A percentile compares a stretch with the other conserved stretches of the same genome.
phyloP scores from a whole-genome alignment of 352 stramenopile species.

The Phytophthora boehmeriae region DNA sequence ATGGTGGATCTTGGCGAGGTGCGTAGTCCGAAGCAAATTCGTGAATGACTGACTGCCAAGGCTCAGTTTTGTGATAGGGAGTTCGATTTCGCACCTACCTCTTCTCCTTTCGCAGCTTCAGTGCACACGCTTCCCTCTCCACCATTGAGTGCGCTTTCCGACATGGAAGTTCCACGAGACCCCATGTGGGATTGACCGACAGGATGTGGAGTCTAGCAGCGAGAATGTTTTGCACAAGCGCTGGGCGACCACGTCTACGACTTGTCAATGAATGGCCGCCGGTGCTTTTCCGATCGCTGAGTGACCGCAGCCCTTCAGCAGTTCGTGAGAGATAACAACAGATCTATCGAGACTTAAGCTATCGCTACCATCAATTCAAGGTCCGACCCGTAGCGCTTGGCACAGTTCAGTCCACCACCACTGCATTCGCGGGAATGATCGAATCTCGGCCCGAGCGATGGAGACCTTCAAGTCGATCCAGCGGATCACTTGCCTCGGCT shows the following conservation, averaged over 20 bases:
- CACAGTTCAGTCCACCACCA: constrained; percentile 7
- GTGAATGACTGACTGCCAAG: constrained; percentile 15
- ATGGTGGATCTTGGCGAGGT: constrained; percentile 11
- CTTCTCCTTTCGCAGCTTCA: too few species aligned
- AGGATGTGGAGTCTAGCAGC: constrained; percentile 1
- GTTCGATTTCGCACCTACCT: neutral
- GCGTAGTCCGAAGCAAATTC: constrained; percentile 11
- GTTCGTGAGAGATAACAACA: too few species aligned
- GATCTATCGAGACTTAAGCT: constrained; percentile 13
- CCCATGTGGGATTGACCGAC: neutral
- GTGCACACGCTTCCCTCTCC: neutral
- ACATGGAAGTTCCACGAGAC: too few species aligned
- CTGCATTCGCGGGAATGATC: neutral
- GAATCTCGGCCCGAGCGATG: constrained; percentile 18
- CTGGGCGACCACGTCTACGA: neutral
- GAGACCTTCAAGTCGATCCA: constrained; percentile 7
- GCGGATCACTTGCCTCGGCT: constrained; percentile 1
- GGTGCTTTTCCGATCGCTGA: neutral
- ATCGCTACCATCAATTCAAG: neutral
- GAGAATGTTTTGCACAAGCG: neutral
- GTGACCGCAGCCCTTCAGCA: neutral
- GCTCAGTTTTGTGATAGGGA: neutral
- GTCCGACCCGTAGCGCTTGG: neutral
- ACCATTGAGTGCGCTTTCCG: neutral
- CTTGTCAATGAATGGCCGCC: neutral